phyloP scores from a whole-genome alignment of 306 rosid genomes.

The Vachellia collinsii region DNA sequence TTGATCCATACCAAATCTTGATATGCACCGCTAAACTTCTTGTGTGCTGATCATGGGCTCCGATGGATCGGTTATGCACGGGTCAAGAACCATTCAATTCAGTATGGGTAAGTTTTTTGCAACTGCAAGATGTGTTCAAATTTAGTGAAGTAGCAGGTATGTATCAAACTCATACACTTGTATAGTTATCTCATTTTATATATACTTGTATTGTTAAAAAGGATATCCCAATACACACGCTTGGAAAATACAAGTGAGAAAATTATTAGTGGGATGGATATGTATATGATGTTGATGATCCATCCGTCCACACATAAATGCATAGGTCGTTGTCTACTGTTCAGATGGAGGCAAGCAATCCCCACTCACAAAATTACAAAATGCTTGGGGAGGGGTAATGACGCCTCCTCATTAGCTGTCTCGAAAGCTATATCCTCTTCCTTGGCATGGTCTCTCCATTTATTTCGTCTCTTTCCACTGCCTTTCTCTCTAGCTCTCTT shows the following conservation, averaged over 20 bases:
- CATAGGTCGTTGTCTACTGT: background rate
- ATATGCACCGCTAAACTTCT: background rate
- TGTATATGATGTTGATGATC: background rate
- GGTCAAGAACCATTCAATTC: background rate
- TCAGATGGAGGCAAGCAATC: background rate
- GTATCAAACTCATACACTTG: too few relatives aligned
- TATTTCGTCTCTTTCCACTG: constrained; percentile 14
- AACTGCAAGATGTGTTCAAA: too few relatives aligned
- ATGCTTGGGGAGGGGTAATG: background rate
- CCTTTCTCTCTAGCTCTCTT: constrained; percentile 1
- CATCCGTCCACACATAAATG: background rate
- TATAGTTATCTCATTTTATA: background rate
- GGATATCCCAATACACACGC: background rate
- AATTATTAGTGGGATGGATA: background rate
- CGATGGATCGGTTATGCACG: background rate
- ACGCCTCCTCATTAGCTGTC: background rate
- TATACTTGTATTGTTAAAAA: background rate
- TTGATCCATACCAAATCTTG: background rate
- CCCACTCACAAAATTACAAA: background rate
- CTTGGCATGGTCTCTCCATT: background rate
- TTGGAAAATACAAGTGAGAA: background rate
- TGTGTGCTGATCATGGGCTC: background rate
- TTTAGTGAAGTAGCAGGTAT: too few relatives aligned
- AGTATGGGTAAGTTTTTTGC: too few relatives aligned
- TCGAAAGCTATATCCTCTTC: background rate